Conservation (phyloP, 2,329 filamentous ascomycete species). For the Spiromastix sp. region DNA sequence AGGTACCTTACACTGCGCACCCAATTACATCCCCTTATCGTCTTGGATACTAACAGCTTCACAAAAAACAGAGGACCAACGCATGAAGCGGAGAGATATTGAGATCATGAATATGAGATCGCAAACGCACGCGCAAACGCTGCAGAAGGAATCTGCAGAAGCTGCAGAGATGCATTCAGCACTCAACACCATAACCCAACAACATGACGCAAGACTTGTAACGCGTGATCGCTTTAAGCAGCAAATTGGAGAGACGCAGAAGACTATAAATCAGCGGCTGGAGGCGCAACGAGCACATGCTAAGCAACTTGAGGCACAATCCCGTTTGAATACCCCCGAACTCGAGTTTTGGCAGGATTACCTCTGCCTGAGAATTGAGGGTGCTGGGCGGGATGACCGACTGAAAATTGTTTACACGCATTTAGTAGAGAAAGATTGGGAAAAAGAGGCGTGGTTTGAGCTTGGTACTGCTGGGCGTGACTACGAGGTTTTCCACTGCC, state of each 20-base stretch:
- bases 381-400: conserved; percentile 70
- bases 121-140: conserved; percentile 43
- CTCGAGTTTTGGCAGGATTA: conserved; percentile 93
- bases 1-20: conserved; percentile 43
- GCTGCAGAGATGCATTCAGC: conserved; percentile 52
- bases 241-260: conserved; percentile 43
- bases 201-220: conserved; percentile 45
- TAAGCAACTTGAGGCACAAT: conserved; percentile 68
- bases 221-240: conserved; percentile 46
- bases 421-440: conserved; percentile 77
- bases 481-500: conserved; percentile 71
- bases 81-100: conserved; percentile 79
- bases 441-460: conserved; percentile 88
- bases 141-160: conserved; percentile 51
- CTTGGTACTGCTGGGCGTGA: conserved; percentile 70
- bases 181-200: conserved; percentile 45
- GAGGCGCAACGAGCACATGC: conserved; percentile 43
- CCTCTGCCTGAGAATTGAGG: conserved; percentile 80
- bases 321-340: conserved; percentile 82
- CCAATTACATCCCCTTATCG: too few relatives aligned
- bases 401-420: conserved; percentile 86
- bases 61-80: conserved; percentile 63
- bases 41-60: conserved; percentile 5
- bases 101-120: conserved; percentile 57
- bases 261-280: conserved; percentile 34